Conservation (phyloP, 352 stramenopile species). For the Blastocystis sp. region DNA sequence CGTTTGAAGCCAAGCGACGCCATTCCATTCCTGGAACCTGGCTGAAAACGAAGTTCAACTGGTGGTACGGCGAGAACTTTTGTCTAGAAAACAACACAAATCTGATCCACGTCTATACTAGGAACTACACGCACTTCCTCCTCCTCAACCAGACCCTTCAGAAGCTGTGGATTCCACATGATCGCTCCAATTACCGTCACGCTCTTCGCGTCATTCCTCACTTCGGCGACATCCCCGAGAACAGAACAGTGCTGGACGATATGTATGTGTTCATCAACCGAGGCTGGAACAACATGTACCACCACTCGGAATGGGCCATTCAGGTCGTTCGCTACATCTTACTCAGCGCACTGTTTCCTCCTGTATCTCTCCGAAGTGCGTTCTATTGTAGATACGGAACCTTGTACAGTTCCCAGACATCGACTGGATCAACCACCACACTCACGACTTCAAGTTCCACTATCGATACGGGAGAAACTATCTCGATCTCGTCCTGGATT, state of each 20-base stretch:
- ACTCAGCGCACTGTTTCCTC: neutral
- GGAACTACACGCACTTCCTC: slow-evolving; percentile 34
- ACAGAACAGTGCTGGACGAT: neutral
- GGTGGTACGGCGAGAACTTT: slow-evolving; percentile 26
- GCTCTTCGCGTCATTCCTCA: slow-evolving; percentile 4
- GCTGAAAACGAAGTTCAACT: neutral
- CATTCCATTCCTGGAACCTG: neutral
- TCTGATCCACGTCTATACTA: slow-evolving; percentile 28
- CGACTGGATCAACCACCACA: slow-evolving; percentile 52
- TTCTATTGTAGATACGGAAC: slow-evolving; percentile 18
- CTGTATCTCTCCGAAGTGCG: neutral
- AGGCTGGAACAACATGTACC: slow-evolving; percentile 61
- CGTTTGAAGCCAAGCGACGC: neutral
- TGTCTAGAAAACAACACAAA: slow-evolving; percentile 58
- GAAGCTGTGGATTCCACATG: neutral
- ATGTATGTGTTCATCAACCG: slow-evolving; percentile 33
- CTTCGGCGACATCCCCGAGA: neutral
- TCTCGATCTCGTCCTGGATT: slow-evolving; percentile 24
- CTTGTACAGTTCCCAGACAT: slow-evolving; percentile 24
- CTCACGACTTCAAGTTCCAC: slow-evolving; percentile 43
- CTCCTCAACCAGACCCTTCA: neutral
- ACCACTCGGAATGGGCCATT: slow-evolving; percentile 47
- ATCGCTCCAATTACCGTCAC: slow-evolving; percentile 11
- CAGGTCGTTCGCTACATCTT: slow-evolving; percentile 28
- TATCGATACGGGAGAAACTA: slow-evolving; percentile 28